Percentiles rank a stretch among this genome's conserved stretches.
phyloP scores from a whole-genome alignment of 139 green algal genomes.

The Monoraphidium neglectum region DNA sequence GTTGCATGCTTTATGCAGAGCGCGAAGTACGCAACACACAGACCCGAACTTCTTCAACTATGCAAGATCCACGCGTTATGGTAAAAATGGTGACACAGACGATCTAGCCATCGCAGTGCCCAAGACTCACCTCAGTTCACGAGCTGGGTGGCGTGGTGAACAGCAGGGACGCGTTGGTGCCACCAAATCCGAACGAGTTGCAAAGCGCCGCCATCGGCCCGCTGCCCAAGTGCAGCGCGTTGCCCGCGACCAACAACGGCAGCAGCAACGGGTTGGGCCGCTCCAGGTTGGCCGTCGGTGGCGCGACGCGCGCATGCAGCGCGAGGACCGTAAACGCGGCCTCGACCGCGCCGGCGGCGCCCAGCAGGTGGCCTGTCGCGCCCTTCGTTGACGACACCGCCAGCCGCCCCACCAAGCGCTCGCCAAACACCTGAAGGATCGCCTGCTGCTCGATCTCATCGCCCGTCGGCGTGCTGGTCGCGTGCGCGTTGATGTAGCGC shows the following conservation, averaged over 20 bases:
- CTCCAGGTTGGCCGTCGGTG: slow-evolving; percentile 84
- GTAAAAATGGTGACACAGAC: too few species aligned
- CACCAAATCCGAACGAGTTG: slow-evolving; percentile 98
- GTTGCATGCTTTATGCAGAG: too few species aligned
- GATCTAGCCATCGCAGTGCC: too few species aligned
- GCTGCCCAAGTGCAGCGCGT: slow-evolving; percentile 7
- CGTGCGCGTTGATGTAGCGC: slow-evolving; percentile 94
- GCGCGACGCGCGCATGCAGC: slow-evolving; percentile 58
- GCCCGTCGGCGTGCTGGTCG: slow-evolving; percentile 78
- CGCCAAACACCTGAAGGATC: slow-evolving; percentile 76
- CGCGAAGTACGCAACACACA: too few species aligned
- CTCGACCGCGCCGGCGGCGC: slow-evolving; percentile 89
- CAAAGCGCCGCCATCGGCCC: slow-evolving; percentile 63
- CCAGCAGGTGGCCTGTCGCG: slow-evolving; percentile 92
- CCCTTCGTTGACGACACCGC: slow-evolving; percentile 88
- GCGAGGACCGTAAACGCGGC: slow-evolving; percentile 77
- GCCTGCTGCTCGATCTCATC: slow-evolving; percentile 80
- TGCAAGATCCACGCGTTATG: too few species aligned
- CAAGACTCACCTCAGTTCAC: too few species aligned
- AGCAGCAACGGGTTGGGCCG: slow-evolving; percentile 50
- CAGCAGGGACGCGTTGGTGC: slow-evolving; percentile 85
- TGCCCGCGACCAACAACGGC: slow-evolving; percentile 39
- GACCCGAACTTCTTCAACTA: too few species aligned
- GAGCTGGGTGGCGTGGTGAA: slow-evolving; percentile 57
- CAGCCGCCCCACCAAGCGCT: slow-evolving; percentile 26